Percentiles rank a stretch among this genome's conserved stretches.
phyloP scores from a whole-genome alignment of 2,329 filamentous ascomycete species.

The Dothideomycetes sp. region DNA sequence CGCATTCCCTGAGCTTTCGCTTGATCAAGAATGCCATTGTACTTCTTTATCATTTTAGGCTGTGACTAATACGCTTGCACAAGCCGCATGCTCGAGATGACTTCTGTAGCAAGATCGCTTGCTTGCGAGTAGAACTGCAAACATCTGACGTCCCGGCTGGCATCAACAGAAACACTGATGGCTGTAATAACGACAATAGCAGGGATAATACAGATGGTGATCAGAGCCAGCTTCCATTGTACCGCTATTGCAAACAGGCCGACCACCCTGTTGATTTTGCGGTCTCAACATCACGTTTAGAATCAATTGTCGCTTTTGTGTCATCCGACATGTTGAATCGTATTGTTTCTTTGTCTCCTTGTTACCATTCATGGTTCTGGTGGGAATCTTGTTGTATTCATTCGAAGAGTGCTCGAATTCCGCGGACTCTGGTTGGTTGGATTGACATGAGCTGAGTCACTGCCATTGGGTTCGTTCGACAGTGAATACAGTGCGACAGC shows the following conservation, averaged over 20 bases:
- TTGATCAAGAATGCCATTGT: slow-evolving; percentile 1
- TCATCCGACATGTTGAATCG: neutral
- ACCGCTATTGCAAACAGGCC: slow-evolving; percentile 49
- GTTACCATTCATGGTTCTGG: no score
- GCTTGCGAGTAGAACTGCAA: slow-evolving; percentile 1
- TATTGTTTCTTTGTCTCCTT: neutral
- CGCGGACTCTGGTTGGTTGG: no score
- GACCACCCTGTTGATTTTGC: slow-evolving; percentile 3
- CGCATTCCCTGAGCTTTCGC: neutral
- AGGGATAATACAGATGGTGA: slow-evolving; percentile 52
- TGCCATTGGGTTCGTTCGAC: no score
- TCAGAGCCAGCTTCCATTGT: slow-evolving; percentile 53
- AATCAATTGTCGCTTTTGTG: neutral
- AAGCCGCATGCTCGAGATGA: slow-evolving; percentile 51
- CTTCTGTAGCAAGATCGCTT: slow-evolving; percentile 30
- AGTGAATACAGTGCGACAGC: no score
- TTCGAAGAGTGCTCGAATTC: no score
- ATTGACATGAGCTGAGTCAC: no score
- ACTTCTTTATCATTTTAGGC: slow-evolving; percentile 1
- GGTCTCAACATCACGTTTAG: neutral
- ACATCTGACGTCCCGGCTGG: neutral
- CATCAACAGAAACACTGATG: slow-evolving; percentile 1
- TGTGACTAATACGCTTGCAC: slow-evolving; percentile 37
- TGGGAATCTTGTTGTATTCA: no score
- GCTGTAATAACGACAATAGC: slow-evolving; percentile 31